phyloP scores from a whole-genome alignment of 2,329 filamentous ascomycete genomes.

The Xylaria polymorpha region DNA sequence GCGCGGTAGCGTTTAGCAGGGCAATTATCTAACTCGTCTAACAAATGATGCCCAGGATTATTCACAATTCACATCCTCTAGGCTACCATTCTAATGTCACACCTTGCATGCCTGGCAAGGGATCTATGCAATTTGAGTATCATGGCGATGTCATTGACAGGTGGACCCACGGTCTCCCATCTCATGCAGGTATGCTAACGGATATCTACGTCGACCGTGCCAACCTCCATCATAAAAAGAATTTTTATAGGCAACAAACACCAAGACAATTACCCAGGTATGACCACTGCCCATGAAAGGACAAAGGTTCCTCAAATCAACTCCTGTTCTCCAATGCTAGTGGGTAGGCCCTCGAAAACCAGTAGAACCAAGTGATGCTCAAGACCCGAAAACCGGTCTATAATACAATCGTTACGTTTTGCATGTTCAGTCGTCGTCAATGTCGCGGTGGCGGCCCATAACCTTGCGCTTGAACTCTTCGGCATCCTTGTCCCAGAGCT shows the following conservation, averaged over 20 bases:
- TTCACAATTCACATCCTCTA: not conserved
- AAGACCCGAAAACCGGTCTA: constrained; percentile 27
- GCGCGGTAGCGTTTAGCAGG: not conserved
- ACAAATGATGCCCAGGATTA: constrained; percentile 1
- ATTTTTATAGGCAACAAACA: constrained; percentile 37
- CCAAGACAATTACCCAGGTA: constrained; percentile 30
- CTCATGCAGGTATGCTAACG: constrained; percentile 31
- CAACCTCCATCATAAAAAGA: constrained; percentile 30
- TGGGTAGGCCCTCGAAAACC: constrained; percentile 31
- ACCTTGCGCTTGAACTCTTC: constrained; percentile 88
- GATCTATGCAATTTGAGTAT: constrained; percentile 17
- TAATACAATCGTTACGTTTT: constrained; percentile 23
- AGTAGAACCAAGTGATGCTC: constrained; percentile 37
- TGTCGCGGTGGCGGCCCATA: constrained; percentile 69
- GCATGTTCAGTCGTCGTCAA: constrained; percentile 68
- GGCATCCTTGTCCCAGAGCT: constrained; percentile 91
- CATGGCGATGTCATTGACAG: constrained; percentile 37
- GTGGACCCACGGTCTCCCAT: constrained; percentile 26
- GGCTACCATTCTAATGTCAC: constrained; percentile 11
- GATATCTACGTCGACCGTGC: constrained; percentile 31
- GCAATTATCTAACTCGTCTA: not conserved
- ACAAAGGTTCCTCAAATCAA: constrained; percentile 46
- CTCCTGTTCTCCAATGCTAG: constrained; percentile 57
- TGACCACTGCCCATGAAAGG: constrained; percentile 44
- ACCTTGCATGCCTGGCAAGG: not conserved